Conservation (phyloP, 768 basidiomycete species). For the Tulasnella sp. region DNA sequence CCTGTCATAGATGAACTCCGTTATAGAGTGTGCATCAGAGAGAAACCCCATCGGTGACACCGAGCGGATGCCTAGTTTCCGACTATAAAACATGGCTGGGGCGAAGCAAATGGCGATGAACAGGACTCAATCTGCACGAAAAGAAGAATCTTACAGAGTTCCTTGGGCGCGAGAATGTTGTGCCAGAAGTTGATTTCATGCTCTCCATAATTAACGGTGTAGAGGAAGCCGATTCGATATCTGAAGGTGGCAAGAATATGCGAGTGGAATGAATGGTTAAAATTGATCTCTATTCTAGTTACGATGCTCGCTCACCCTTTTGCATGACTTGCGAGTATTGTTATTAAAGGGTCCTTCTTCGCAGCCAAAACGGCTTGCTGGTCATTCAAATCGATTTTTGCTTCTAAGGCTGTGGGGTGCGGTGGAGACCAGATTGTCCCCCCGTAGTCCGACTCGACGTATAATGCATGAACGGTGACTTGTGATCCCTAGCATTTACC, state of each 20-base stretch:
- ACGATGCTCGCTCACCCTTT: neutral
- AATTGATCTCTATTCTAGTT: neutral
- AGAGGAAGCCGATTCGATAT: neutral
- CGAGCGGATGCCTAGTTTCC: neutral
- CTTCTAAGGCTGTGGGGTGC: neutral
- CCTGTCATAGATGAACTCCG: neutral
- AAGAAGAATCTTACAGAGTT: neutral
- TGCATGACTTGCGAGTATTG: neutral
- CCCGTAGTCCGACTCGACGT: neutral
- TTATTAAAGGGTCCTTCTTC: neutral
- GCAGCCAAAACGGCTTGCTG: neutral
- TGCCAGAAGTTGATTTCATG: neutral
- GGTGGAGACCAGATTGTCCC: neutral
- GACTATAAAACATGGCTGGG: neutral
- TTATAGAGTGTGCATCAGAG: neutral
- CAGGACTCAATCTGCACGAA: neutral
- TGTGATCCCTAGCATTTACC: neutral
- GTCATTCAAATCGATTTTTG: neutral
- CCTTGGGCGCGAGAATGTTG: neutral
- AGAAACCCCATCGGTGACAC: neutral
- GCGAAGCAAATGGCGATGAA: neutral
- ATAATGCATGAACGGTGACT: neutral
- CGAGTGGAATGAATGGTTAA: neutral
- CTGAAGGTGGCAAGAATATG: neutral
- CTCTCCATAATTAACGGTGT: neutral